These are phyloP conservation scores for Dactylorhiza incarnata DNA, from an alignment of 106 monocot species.

Conservation along the genomic window DNA sequence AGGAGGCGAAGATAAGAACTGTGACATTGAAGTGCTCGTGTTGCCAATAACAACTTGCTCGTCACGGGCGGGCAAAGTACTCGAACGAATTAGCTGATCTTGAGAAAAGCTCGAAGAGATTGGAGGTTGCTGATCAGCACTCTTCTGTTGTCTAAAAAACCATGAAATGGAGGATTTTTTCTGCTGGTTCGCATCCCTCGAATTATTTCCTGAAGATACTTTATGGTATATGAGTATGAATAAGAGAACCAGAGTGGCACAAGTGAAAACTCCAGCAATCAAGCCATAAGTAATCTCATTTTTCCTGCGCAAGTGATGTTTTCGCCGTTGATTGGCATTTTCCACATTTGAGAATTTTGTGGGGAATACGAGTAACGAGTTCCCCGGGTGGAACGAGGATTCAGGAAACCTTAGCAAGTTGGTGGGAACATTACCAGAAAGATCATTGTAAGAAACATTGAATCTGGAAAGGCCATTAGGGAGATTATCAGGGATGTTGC, in stretches of 20 bases:
- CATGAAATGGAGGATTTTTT: slow-evolving; percentile 8
- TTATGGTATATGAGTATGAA: slow-evolving; percentile 39
- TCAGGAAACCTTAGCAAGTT: slow-evolving; percentile 65
- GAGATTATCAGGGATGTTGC: slow-evolving; percentile 51
- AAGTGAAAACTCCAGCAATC: slow-evolving; percentile 35
- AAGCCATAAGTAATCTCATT: slow-evolving; percentile 28
- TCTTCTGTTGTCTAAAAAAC: slow-evolving; percentile 12
- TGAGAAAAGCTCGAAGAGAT: slow-evolving; percentile 24
- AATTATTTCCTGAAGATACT: slow-evolving; percentile 12
- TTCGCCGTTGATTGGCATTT: slow-evolving; percentile 3
- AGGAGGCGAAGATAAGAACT: slow-evolving; percentile 30
- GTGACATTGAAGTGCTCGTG: slow-evolving; percentile 21
- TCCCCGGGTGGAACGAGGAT: slow-evolving; percentile 79
- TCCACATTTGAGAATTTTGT: slow-evolving; percentile 12
- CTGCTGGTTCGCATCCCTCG: slow-evolving; percentile 12
- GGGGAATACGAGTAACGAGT: slow-evolving; percentile 43
- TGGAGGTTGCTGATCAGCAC: slow-evolving; percentile 9
- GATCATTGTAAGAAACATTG: slow-evolving; percentile 63
- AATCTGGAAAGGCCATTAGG: slow-evolving; percentile 38
- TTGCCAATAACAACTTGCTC: slow-evolving; percentile 13
- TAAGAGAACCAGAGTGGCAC: slow-evolving; percentile 28
- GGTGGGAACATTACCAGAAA: slow-evolving; percentile 58
- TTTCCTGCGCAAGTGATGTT: slow-evolving; percentile 25
- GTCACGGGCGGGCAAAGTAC: slow-evolving; percentile 17
- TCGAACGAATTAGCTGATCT: slow-evolving; percentile 22